These are phyloP conservation scores for Bolboschoenoplectus hybrid DNA, from an alignment of 202 grass and related monocot species.

Conservation along the genomic window DNA sequence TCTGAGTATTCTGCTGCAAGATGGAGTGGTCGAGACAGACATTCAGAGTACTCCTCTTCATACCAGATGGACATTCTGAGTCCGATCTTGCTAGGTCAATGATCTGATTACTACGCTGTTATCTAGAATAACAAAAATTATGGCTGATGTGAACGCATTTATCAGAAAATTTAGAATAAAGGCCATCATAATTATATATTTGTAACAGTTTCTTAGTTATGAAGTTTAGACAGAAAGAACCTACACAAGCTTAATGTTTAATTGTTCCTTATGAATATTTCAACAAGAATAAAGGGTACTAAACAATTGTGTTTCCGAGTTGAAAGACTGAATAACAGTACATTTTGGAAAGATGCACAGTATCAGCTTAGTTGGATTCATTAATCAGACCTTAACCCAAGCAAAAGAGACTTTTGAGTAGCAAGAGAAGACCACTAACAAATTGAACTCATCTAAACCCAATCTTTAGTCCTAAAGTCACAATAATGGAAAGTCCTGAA, in stretches of 20 bases:
- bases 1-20: background rate
- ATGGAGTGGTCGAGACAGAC: background rate
- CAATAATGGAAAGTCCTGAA: background rate
- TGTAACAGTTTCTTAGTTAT: too few species aligned
- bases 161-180: too few species aligned
- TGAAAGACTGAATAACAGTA: too few species aligned
- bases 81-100: background rate
- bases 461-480: too few species aligned
- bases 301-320: too few species aligned
- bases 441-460: too few species aligned
- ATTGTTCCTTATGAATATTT: background rate
- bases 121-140: too few species aligned
- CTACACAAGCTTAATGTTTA: background rate
- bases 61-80: background rate
- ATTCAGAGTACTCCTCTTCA: background rate
- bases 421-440: too few species aligned
- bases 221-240: background rate
- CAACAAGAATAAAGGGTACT: background rate
- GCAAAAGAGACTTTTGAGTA: too few species aligned
- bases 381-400: background rate
- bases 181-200: too few species aligned
- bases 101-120: background rate
- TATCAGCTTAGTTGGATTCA: background rate
- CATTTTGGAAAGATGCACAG: background rate
- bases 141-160: too few species aligned